These are phyloP conservation scores for Flaveria robusta DNA, from an alignment of 129 eudicot species.

Conservation along the genomic window DNA sequence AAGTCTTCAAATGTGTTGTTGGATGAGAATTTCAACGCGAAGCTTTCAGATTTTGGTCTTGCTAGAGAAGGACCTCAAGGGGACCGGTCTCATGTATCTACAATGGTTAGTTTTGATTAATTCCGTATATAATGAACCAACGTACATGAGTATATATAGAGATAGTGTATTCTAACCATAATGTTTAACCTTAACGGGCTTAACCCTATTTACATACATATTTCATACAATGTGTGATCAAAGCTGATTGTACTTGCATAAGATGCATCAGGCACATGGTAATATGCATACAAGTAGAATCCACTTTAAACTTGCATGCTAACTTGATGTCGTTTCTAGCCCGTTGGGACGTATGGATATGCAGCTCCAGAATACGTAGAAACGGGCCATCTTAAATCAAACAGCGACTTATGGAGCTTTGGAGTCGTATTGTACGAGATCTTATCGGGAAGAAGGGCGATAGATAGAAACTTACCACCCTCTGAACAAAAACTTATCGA, in stretches of 20 bases:
- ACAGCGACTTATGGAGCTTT: conserved; percentile 78
- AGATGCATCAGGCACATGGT: not conserved
- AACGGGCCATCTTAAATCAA: conserved; percentile 64
- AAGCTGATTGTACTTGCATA: not conserved
- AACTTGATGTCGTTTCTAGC: conserved; percentile 45
- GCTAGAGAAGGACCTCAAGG: conserved; percentile 90
- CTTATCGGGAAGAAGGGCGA: conserved; percentile 62
- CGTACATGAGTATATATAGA: no score
- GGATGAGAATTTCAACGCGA: conserved; percentile 64
- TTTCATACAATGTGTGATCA: not conserved
- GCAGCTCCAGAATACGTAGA: conserved; percentile 88
- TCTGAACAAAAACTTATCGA: conserved; percentile 73
- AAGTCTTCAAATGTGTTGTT: conserved; percentile 73
- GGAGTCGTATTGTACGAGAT: conserved; percentile 82
- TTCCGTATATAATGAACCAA: not conserved
- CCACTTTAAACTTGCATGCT: not conserved
- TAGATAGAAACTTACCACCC: conserved; percentile 61
- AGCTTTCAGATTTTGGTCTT: conserved; percentile 86
- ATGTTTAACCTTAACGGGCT: no score
- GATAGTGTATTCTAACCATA: no score
- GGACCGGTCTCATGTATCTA: conserved; percentile 69
- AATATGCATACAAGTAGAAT: not conserved
- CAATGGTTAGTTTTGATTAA: conserved; percentile 47
- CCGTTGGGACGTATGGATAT: conserved; percentile 79
- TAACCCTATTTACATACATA: no score